phyloP scores from a whole-genome alignment of 2,329 filamentous ascomycete species.

The Exophiala aquamarina region DNA sequence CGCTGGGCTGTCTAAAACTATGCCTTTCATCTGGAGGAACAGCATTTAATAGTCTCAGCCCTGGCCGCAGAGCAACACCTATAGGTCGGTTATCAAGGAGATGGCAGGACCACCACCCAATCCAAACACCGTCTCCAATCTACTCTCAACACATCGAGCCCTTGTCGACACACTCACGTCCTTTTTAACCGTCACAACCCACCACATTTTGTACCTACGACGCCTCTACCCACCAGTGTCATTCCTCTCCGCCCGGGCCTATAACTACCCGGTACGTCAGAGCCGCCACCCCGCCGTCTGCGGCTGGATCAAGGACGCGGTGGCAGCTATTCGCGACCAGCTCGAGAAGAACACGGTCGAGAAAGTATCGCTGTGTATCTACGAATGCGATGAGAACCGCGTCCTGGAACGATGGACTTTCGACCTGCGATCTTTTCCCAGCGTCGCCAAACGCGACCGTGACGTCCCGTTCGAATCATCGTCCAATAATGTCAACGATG shows the following conservation, averaged over 20 bases:
- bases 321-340: conserved; percentile 69
- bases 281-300: conserved; percentile 84
- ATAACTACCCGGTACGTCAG: conserved; percentile 81
- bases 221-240: conserved; percentile 73
- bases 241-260: conserved; percentile 76
- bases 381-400: conserved; percentile 49
- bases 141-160: conserved; percentile 41
- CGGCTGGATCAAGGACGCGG: conserved; percentile 79
- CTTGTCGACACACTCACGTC: conserved; percentile 63
- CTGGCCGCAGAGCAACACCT: too few species aligned
- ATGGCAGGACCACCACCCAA: conserved; percentile 18
- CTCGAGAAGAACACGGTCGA: conserved; percentile 61
- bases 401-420: conserved; percentile 62
- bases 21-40: too few species aligned
- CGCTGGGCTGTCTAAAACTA: too few species aligned
- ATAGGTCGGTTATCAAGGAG: too few species aligned
- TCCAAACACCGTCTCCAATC: conserved; percentile 35
- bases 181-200: conserved; percentile 79
- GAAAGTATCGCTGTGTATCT: conserved; percentile 58
- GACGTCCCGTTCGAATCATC: conserved; percentile 49
- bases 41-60: too few species aligned
- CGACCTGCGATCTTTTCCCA: conserved; percentile 58
- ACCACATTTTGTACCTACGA: conserved; percentile 83
- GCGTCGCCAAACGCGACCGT: conserved; percentile 44
- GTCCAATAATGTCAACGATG: conserved; percentile 5